Conservation (phyloP, 441 rosid species). For the Gossypium aridum region DNA sequence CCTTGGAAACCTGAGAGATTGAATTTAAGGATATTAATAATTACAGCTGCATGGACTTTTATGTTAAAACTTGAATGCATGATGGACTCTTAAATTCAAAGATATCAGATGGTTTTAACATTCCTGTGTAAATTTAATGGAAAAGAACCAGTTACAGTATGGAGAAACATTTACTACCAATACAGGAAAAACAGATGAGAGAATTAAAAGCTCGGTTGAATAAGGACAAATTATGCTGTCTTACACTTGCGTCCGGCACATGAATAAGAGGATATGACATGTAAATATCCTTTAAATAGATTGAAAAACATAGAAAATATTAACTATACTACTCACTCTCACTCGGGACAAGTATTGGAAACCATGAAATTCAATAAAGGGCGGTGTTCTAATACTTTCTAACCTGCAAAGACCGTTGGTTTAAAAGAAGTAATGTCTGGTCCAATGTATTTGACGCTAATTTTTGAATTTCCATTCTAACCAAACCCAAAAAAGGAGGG, state of each 20-base stretch:
- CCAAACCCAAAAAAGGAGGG: not conserved
- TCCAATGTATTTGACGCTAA: conserved; percentile 13
- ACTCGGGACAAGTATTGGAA: not conserved
- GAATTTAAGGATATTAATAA: not conserved
- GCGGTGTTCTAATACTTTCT: conserved; percentile 9
- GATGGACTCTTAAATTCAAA: too few species aligned
- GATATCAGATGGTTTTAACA: not conserved
- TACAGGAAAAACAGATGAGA: not conserved
- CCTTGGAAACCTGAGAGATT: conserved; percentile 20
- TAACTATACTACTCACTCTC: too few species aligned
- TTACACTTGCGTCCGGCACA: too few species aligned
- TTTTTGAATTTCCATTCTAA: conserved; percentile 17
- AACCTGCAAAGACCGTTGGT: conserved; percentile 7
- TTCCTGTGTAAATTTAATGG: not conserved
- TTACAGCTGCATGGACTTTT: too few species aligned
- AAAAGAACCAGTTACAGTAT: not conserved
- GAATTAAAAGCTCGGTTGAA: not conserved
- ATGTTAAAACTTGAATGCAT: not conserved
- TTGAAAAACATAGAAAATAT: too few species aligned
- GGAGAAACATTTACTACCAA: not conserved
- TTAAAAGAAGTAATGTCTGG: not conserved
- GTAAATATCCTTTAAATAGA: too few species aligned
- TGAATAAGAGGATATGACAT: too few species aligned
- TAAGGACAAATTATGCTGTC: not conserved
- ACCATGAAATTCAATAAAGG: conserved; percentile 2